Evolutionary conservation across 2,329 filamentous ascomycete genomes (phyloP), one percentile per base, ranked within the genome.

Genomic region (Aspergillus uvarum): DNA sequence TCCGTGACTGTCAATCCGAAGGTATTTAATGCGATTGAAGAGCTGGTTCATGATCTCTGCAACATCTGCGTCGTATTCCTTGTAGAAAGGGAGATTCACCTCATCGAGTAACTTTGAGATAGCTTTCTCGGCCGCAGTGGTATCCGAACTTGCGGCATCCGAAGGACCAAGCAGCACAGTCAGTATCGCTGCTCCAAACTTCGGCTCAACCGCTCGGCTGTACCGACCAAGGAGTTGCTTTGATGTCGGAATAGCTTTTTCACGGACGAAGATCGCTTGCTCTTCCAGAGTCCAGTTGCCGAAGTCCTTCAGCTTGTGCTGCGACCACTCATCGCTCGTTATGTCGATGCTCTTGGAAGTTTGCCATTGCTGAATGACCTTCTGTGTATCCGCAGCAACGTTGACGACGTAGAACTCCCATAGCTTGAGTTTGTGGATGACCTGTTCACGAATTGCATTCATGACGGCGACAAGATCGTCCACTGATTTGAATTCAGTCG

Each of bases 401-500:
- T 98, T 86, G 59, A 96, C 80, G 16, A 89, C 87, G 72, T 97
- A 99, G 79, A 89, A 99, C 73, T 99, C 91, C 95, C 95, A 99
- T 1, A 99, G 83, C 52, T 88, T 88, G 62, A 94, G 86, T 47
- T 86, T 83, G 26, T 85, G 85, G 70, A 99, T 85, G 38, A 95
- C 92, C 56, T 92, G 85, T 21, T 85, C 85, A 75, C 95, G 96
- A 70, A 96, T 85, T 8, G 86, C 90, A 31, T 91, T 87, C 88
- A 97, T 96, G 61, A 98, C 86, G 64, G 85, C 83, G 26, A 90
- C 72, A 3, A 99, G 79, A 69, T 98, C 94, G 50, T 89, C 87
- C 3, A 82, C 80, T 7, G 79, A 86, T 65, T 87, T 85, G 60
- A 96, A 81, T 6, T 89, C 87, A 0, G 88, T 91, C 0, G 94